phyloP scores from a whole-genome alignment of 257 asterid genomes.

The Coffea eugenioides region DNA sequence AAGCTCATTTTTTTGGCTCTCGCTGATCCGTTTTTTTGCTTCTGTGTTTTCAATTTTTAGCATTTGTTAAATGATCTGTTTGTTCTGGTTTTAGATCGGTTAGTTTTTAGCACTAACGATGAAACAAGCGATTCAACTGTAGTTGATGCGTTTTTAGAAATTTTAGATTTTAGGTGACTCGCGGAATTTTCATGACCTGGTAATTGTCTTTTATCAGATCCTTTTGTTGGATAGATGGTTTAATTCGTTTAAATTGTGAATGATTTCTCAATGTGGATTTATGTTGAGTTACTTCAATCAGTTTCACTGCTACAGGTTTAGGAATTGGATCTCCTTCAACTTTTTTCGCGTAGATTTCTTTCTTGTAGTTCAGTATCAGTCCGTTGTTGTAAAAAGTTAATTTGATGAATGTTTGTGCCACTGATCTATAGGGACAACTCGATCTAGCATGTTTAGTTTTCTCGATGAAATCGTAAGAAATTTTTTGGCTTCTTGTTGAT shows the following conservation, averaged over 20 bases:
- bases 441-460: background rate
- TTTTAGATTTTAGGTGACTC: background rate
- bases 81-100: constrained; percentile 17
- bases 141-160: background rate
- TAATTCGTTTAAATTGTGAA: background rate
- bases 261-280: background rate
- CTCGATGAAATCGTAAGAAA: background rate
- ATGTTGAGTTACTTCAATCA: background rate
- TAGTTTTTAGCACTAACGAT: background rate
- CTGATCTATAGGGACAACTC: background rate
- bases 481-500: background rate
- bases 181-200: background rate
- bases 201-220: background rate
- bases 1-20: background rate
- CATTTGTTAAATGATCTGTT: constrained; percentile 1
- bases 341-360: background rate
- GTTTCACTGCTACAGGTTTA: background rate
- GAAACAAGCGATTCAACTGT: background rate
- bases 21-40: background rate
- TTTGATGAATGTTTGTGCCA: background rate
- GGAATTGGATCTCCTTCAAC: background rate
- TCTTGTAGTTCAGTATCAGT: too few species aligned
- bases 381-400: background rate
- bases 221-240: background rate
- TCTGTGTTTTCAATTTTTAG: background rate